These are phyloP conservation scores for Aspergillus sp. DNA, from an alignment of 2,329 filamentous ascomycete species.

Conservation along the genomic window DNA sequence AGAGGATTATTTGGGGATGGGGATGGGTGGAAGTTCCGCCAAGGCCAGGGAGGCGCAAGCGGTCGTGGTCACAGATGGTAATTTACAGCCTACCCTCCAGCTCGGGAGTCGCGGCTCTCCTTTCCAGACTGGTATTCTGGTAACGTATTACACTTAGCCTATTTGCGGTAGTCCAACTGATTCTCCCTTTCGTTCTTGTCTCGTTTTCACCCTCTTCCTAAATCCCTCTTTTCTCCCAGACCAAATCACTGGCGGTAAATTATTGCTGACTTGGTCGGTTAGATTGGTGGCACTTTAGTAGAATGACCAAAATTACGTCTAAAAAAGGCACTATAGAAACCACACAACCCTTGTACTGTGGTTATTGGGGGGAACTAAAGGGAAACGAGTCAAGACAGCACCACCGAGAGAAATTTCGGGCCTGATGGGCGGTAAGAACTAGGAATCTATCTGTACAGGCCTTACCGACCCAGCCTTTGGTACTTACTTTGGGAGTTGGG, in stretches of 20 bases:
- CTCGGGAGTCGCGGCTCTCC: constrained; percentile 16
- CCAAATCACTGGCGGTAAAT: constrained; percentile 7
- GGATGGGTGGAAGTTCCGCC: constrained; percentile 34
- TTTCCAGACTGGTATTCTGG: constrained; percentile 12
- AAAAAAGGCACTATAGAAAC: background rate
- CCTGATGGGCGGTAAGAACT: background rate
- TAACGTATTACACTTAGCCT: constrained; percentile 8
- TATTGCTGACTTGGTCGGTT: constrained; percentile 4
- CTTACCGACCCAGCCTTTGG: background rate
- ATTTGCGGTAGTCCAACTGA: constrained; percentile 4
- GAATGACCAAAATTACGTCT: background rate
- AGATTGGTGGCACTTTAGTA: background rate
- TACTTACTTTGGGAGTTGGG: too few relatives aligned
- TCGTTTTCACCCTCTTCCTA: background rate
- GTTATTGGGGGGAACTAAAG: background rate
- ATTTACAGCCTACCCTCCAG: constrained; percentile 26
- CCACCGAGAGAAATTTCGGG: background rate
- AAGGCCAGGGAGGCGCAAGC: constrained; percentile 41
- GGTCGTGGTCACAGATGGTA: constrained; percentile 28
- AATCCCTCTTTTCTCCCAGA: background rate
- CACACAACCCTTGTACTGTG: background rate
- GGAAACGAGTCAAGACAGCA: background rate
- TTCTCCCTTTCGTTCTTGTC: background rate
- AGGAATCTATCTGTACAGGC: background rate
- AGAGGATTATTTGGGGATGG: constrained; percentile 29